Base-by-base conservation (phyloP, 345 rosid genomes). In the Stellera chamaejasme region DNA sequence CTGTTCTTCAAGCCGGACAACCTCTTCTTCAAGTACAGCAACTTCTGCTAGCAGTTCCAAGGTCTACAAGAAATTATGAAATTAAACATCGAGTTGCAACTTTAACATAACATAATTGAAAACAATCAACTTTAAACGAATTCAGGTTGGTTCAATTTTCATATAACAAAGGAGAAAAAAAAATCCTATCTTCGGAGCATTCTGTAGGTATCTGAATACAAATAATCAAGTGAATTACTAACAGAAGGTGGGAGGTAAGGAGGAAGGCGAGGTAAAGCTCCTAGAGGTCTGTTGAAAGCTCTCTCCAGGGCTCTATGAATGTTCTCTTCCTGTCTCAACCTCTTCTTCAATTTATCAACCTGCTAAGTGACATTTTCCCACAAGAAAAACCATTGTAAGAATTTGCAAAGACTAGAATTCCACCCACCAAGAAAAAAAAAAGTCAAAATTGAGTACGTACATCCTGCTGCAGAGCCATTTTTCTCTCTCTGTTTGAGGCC, bases 231-330 rank as follows among this genome's bases (percentile, higher is more conserved):
- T 36, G 14, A 63, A 57, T 71, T 61, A 82, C 88, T 75, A 55
- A 92, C 98, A 53, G 77, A 23, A 52, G 84, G 79, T 59, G 98
- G 97, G 26, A 92, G 90, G 69, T 79, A 92, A 0, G 95, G 88
- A 61, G 98, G 89, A 55, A 88, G 88, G 66, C 98, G 98, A 45
- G 98, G 97, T 27, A 92, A 87, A 68, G 93, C 75, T 71, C 98
- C 98, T 57, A 88, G 52, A 59, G 96, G 98, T 69, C 98, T 75
- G 12, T 54, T 70, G 63, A 92, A 84, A 60, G 96, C 96, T 72
- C 98, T 84, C 76, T 88, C 76, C 72, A 88, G 61, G 49, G 97
- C 98, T 74, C 93, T 69, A 65, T 79, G 97, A 59, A 92, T 74
- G 61, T 88, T 76, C 80, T 92, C 91, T 72, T 92, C 97, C 42